Percentiles rank a stretch among this genome's conserved stretches.
Conservation (phyloP, 2,329 filamentous ascomycete genomes). For the Colletotrichum tropicale region DNA sequence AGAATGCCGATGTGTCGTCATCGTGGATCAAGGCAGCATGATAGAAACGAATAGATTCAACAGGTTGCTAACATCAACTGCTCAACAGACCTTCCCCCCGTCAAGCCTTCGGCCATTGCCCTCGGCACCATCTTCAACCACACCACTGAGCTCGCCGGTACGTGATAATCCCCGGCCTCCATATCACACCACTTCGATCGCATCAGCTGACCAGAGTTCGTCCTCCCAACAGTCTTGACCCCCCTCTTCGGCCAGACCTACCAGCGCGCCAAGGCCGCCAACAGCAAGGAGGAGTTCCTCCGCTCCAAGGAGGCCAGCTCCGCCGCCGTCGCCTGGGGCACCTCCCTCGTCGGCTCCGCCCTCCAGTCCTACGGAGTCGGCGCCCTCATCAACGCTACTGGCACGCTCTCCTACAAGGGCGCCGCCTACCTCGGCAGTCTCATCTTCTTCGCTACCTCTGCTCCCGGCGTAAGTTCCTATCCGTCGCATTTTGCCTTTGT, state of each 20-base stretch:
- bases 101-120: constrained; percentile 98
- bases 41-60: no score
- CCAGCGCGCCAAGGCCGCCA: constrained; percentile 86
- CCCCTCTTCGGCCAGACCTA: constrained; percentile 95
- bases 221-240: constrained; percentile 63
- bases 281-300: constrained; percentile 96
- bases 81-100: constrained; percentile 66
- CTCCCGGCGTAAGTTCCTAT: constrained; percentile 69
- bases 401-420: constrained; percentile 95
- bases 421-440: constrained; percentile 90
- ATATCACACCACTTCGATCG: neutral
- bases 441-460: constrained; percentile 90
- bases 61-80: neutral
- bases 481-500: no score
- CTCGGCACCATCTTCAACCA: constrained; percentile 97
- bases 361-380: constrained; percentile 90
- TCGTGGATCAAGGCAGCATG: neutral
- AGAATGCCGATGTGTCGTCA: neutral
- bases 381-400: constrained; percentile 91
- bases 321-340: constrained; percentile 88
- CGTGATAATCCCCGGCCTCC: constrained; percentile 16
- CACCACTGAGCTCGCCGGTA: constrained; percentile 77
- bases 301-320: constrained; percentile 90
- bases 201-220: neutral
- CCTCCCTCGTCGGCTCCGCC: constrained; percentile 85